Base-by-base conservation (phyloP, 2,329 filamentous ascomycete species). In the Paraphoma sp. region DNA sequence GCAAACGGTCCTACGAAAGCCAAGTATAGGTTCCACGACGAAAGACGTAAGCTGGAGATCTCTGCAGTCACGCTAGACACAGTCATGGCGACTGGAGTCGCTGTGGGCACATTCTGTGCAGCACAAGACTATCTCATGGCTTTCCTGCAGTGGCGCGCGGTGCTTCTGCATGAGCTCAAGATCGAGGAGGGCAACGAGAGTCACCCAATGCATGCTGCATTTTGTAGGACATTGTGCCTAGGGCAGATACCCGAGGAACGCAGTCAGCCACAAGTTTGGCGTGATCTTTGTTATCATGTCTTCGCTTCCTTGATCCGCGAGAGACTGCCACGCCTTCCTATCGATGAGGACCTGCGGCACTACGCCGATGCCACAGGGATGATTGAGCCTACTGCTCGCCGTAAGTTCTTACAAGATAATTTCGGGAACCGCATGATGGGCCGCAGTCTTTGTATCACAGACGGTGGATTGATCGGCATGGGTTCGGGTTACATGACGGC, bases 61-160 rank as follows among this genome's bases (percentile, higher is more conserved):
- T 67, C 61, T 0, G 71, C 65, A 7, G 58, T 78, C 8, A 66
- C 72, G 6, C 41, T 78, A 6, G 75, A 70, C 28, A 67, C 48
- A 1, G 51, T 77, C 33, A 50, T n/a, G 17, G 44, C 44, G 7
- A 63, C 59, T 31, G 73, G 73, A 1, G 62, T 71, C n/a, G 55
- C 71, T 2, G 71, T 77, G 18, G 69, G 66, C 1, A 72, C 70
- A 0, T 55, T 67, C 0, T 73, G 66, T 49, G 66, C 57, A 0
- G 4, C 65, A 14, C 66, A 66, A 4, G 70, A 77, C 48, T 74
- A 68, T n/a, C 60, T 78, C 16, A 76, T 76, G 68, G 74, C 73
- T 0, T 78, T 78, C 44, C 44, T 76, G 1, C 67, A 77, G 23
- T 78, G 74, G 76, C 60, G 70, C 16, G 68, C 71, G 5, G 51